Conservation (phyloP, 768 basidiomycete genomes). For the Amanita rimosa region DNA sequence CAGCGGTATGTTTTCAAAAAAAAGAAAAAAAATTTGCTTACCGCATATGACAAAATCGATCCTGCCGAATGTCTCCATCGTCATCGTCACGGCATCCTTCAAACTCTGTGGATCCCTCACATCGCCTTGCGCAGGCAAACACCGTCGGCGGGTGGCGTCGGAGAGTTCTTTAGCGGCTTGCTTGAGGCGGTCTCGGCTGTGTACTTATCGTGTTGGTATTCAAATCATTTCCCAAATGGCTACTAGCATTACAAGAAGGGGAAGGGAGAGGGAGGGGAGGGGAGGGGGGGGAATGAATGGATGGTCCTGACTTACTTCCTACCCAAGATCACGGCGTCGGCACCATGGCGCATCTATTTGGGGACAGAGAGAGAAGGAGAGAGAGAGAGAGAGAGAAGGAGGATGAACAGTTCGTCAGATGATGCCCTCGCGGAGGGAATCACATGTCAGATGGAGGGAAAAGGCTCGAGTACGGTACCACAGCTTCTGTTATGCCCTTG, state of each 20-base stretch:
- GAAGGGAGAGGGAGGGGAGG: too few relatives aligned
- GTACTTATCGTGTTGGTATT: constrained; percentile 25
- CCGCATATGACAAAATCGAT: constrained; percentile 97
- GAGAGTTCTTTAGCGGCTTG: constrained; percentile 64
- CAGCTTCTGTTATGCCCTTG: constrained; percentile 72
- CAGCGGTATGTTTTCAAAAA: too few relatives aligned
- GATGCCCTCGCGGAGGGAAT: too few relatives aligned
- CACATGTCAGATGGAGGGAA: too few relatives aligned
- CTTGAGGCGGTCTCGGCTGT: constrained; percentile 65
- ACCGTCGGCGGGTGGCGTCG: constrained; percentile 53
- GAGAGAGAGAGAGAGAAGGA: background rate
- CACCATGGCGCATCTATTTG: constrained; percentile 72
- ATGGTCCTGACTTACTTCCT: constrained; percentile 68
- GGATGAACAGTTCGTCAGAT: too few relatives aligned
- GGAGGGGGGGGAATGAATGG: too few relatives aligned
- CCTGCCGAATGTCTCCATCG: constrained; percentile 66
- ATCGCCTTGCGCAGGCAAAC: constrained; percentile 69
- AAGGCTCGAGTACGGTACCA: constrained; percentile 33
- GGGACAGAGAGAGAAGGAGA: background rate
- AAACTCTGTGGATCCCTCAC: constrained; percentile 71
- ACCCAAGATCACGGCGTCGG: constrained; percentile 72
- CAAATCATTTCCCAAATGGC: background rate
- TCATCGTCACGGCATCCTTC: constrained; percentile 61
- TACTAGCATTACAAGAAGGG: too few relatives aligned
- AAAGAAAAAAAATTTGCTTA: constrained; percentile 24